Evolutionary conservation across 2,329 filamentous ascomycete species (phyloP), one percentile per base, ranked within the genome.

Genomic region (Fusarium heterosporum): DNA sequence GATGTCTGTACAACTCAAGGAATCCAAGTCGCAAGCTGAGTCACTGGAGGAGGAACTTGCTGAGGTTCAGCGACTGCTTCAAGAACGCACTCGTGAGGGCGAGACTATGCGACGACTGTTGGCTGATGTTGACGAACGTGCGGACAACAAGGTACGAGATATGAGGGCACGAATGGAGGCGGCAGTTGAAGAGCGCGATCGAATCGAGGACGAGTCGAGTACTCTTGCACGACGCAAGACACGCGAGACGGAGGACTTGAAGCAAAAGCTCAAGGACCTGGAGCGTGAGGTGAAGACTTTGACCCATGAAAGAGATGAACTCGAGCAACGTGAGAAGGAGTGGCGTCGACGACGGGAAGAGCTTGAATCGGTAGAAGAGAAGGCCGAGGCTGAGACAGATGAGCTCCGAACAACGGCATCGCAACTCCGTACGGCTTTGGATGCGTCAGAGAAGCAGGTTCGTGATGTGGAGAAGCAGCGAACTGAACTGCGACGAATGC

Each of bases 91-190:
- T 6, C 88, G 96, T 41, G 96, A 99, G 79, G 92, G 89, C 26
- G 95, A 98, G 80, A 97, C 93, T 1, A 98, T 99, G 94, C 89
- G 96, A 32, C 85, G 93, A 47, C 84, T 98, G 61, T 82, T 99
- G 13, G 90, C 90, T 16, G 95, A 98, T 68, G 92, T 94, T 10
- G 93, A 98, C 76, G 88, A 91, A 61, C 86, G 92, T 11, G 89
- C 94, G 2, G 94, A 98, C 68, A 83, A 83, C 61, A 92, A 93
- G 73, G 87, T 97, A 17, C 89, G 93, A 28, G 95, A 98, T 68
- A 96, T 97, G 89, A 90, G 93, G 53, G 89, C 93, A 58, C 89
- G 91, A 3, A 90, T 98, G 85, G 95, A 98, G 73, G 84, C 92
- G 2, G 94, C 94, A 0, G 86, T 97, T n/a, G 94, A 97, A 76